These are phyloP conservation scores for Acer yangbiense DNA, from an alignment of 345 rosid species.

Conservation along the genomic window DNA sequence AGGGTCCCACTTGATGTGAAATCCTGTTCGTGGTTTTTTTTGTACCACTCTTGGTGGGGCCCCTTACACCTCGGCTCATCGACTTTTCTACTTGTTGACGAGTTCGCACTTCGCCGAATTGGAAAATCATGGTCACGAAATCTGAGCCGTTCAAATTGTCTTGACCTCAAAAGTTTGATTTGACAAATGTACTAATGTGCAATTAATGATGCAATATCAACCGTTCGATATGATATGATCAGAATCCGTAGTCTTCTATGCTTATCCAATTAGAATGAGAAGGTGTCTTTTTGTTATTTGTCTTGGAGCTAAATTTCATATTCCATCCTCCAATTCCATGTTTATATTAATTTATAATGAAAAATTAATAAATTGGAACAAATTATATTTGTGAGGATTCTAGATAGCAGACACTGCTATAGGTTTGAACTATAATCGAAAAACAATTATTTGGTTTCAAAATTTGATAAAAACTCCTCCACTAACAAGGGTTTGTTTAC, in stretches of 20 bases:
- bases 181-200: neutral
- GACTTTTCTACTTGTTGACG: slow-evolving; percentile 4
- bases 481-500: too few relatives aligned
- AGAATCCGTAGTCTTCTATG: neutral
- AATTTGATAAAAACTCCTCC: too few relatives aligned
- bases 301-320: neutral
- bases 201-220: neutral
- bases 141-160: neutral
- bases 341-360: neutral
- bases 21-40: too few relatives aligned
- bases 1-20: slow-evolving; percentile 5
- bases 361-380: too few relatives aligned
- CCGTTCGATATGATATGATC: neutral
- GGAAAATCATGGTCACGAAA: neutral
- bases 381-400: too few relatives aligned
- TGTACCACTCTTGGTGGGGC: too few relatives aligned
- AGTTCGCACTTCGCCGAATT: neutral
- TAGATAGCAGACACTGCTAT: too few relatives aligned
- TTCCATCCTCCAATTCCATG: neutral
- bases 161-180: neutral
- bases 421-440: too few relatives aligned
- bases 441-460: too few relatives aligned
- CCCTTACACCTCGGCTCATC: too few relatives aligned
- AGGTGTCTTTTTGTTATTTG: neutral
- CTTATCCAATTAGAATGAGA: neutral